A percentile compares a stretch with the other conserved stretches of the same genome.
These are phyloP conservation scores for Metschnikowia colocasiae DNA, from an alignment of 805 yeast species.

Conservation along the genomic window DNA sequence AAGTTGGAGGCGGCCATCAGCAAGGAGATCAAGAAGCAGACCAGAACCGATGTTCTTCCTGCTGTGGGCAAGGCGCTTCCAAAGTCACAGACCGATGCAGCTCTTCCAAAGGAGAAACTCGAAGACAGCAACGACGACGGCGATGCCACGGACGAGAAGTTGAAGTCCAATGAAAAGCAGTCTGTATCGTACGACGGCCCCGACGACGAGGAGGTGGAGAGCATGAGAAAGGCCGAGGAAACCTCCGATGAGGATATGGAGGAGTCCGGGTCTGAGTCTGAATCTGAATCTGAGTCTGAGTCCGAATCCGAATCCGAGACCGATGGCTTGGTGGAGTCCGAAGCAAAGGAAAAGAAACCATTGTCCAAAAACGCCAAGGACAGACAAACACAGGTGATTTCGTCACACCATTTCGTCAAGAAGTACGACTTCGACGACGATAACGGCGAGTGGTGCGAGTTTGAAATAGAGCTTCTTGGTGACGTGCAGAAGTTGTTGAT, in stretches of 20 bases:
- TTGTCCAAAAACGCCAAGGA: constrained; percentile 66
- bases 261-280: constrained; percentile 17
- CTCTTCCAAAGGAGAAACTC: constrained; percentile 22
- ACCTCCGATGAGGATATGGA: constrained; percentile 66
- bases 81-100: constrained; percentile 35
- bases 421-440: constrained; percentile 88
- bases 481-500: constrained; percentile 89
- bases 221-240: constrained; percentile 78
- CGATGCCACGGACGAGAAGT: constrained; percentile 58
- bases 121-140: constrained; percentile 54
- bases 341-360: constrained; percentile 12
- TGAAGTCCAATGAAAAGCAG: constrained; percentile 66
- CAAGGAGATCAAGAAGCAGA: constrained; percentile 81
- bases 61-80: constrained; percentile 71
- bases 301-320: constrained; percentile 32
- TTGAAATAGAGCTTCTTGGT: constrained; percentile 77
- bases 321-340: constrained; percentile 11
- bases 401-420: constrained; percentile 68
- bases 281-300: constrained; percentile 35
- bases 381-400: constrained; percentile 79
- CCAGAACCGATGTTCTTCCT: constrained; percentile 54
- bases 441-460: constrained; percentile 88
- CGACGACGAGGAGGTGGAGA: constrained; percentile 91
- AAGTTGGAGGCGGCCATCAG: constrained; percentile 68
- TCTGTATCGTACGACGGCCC: constrained; percentile 92